A percentile compares a stretch with the other conserved stretches of the same genome.
These are phyloP conservation scores for Ganoderma leucocontextum DNA, from an alignment of 1,284 basidiomycete genomes.

Conservation along the genomic window DNA sequence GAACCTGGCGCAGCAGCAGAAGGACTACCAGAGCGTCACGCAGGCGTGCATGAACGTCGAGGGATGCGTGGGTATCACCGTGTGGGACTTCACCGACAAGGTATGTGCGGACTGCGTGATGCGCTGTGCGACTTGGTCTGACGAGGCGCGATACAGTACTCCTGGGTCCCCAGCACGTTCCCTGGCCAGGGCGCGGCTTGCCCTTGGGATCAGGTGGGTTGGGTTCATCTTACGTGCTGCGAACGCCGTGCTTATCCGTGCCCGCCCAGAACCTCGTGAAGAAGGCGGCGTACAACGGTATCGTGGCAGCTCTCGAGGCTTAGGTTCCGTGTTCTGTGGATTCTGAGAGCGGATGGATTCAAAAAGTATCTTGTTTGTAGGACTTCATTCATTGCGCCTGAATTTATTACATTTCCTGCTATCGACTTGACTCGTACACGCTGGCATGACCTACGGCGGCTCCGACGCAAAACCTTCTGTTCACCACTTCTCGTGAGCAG, in stretches of 20 bases:
- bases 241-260: conserved; percentile 1
- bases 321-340: background rate
- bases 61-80: conserved; percentile 56
- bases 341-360: background rate
- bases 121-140: background rate
- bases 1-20: conserved; percentile 56
- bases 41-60: conserved; percentile 52
- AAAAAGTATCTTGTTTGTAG: conserved; percentile 14
- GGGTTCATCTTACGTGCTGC: background rate
- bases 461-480: background rate
- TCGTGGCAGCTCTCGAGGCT: conserved; percentile 32
- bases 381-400: background rate
- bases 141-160: conserved; percentile 36
- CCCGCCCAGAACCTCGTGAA: conserved; percentile 35
- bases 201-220: conserved; percentile 44
- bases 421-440: conserved; percentile 4
- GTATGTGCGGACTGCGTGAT: background rate
- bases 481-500: conserved; percentile 57
- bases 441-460: background rate
- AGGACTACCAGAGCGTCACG: conserved; percentile 56
- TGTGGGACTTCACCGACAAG: conserved; percentile 61
- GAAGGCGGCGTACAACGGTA: conserved; percentile 40
- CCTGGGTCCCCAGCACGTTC: conserved; percentile 46
- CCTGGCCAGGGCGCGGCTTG: conserved; percentile 46
- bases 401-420: conserved; percentile 1